phyloP scores from a whole-genome alignment of 2,329 filamentous ascomycete genomes.

The Pyrenochaeta sp. region DNA sequence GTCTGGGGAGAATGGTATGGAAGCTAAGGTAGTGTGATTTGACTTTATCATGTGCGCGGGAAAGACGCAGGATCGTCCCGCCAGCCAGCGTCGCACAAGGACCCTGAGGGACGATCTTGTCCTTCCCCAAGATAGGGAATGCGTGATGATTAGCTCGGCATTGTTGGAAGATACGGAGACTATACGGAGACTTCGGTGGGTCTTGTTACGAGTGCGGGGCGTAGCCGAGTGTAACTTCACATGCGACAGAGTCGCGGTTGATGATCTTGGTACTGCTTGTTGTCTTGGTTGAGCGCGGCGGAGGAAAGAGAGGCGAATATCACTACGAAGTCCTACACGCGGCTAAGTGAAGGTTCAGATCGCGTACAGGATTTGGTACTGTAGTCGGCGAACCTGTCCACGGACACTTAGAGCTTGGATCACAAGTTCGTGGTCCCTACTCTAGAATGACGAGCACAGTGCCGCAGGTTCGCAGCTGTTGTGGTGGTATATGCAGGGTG shows the following conservation, averaged over 20 bases:
- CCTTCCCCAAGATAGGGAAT: slow-evolving; percentile 8
- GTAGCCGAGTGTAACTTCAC: not conserved
- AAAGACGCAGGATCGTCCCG: slow-evolving; percentile 5
- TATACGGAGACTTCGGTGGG: not conserved
- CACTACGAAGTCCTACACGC: too few relatives aligned
- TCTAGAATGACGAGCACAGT: not conserved
- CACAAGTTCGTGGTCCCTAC: not conserved
- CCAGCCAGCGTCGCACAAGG: not conserved
- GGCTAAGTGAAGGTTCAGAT: not conserved
- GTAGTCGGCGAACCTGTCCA: not conserved
- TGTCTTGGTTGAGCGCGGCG: not conserved
- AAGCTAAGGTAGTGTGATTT: not conserved
- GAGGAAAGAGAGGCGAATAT: not conserved
- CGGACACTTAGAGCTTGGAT: not conserved
- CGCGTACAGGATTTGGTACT: not conserved
- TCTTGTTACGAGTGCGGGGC: not conserved
- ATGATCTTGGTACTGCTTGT: not conserved
- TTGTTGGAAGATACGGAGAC: not conserved
- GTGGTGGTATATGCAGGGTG: not conserved
- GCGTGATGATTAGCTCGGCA: slow-evolving; percentile 3
- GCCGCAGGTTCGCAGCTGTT: not conserved
- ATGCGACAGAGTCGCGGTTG: not conserved
- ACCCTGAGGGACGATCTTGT: slow-evolving; percentile 9
- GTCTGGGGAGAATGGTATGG: too few relatives aligned
- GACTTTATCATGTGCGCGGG: slow-evolving; percentile 1